Conservation (phyloP, 2,329 filamentous ascomycete species). For the Apiospora kogelbergensis region DNA sequence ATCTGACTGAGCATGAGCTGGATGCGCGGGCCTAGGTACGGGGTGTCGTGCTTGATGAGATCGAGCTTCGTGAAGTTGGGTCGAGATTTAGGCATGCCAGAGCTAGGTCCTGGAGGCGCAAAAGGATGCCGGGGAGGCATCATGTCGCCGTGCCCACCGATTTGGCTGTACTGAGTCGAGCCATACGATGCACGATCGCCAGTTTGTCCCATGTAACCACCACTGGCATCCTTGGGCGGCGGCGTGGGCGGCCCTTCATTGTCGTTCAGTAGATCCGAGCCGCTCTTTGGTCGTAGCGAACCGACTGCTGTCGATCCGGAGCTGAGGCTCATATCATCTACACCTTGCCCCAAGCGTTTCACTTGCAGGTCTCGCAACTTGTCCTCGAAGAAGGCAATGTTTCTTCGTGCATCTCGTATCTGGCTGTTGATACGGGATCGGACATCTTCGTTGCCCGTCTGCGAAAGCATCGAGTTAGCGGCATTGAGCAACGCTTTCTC, state of each 20-base stretch:
- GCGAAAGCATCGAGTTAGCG: constrained; percentile 91
- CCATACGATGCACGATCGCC: constrained; percentile 65
- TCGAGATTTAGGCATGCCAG: constrained; percentile 68
- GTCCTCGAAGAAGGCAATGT: constrained; percentile 94
- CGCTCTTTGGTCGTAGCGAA: constrained; percentile 44
- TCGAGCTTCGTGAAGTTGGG: constrained; percentile 97
- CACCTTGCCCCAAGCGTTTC: constrained; percentile 68
- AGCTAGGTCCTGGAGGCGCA: constrained; percentile 68
- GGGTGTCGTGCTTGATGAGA: constrained; percentile 97
- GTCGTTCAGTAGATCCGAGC: constrained; percentile 42
- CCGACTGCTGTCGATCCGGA: constrained; percentile 42
- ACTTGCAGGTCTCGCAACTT: constrained; percentile 85
- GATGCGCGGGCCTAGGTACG: constrained; percentile 92
- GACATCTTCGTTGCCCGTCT: constrained; percentile 90
- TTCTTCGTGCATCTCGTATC: constrained; percentile 89
- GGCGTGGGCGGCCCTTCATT: constrained; percentile 57
- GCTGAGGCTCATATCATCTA: constrained; percentile 65
- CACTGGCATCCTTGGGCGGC: constrained; percentile 69
- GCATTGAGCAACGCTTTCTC: constrained; percentile 94
- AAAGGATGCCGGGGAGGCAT: constrained; percentile 83
- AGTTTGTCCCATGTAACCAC: constrained; percentile 31
- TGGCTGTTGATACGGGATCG: constrained; percentile 88
- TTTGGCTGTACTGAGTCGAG: constrained; percentile 52
- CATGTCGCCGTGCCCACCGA: constrained; percentile 66
- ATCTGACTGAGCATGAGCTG: constrained; percentile 99